phyloP scores from a whole-genome alignment of 768 basidiomycete genomes.

The Macrolepiota dolichaula region DNA sequence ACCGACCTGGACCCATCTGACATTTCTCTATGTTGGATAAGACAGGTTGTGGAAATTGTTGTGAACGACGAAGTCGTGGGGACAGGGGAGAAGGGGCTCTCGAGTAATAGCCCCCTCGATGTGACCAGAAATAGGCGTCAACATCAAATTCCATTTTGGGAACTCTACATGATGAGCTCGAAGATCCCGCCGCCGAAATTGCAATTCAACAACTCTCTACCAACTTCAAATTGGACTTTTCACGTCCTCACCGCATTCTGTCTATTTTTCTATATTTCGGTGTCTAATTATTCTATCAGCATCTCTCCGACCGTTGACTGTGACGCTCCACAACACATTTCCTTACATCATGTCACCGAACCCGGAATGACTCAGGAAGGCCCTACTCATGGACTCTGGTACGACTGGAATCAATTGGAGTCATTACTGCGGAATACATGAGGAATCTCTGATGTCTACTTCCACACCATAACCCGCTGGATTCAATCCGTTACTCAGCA shows the following conservation, averaged over 20 bases:
- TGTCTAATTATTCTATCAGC: neutral
- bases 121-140: conserved; percentile 12
- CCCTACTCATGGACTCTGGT: neutral
- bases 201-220: neutral
- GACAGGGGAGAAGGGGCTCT: neutral
- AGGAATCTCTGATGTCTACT: neutral
- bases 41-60: neutral
- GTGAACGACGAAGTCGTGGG: neutral
- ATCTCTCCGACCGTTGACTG: no score
- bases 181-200: no score
- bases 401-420: neutral
- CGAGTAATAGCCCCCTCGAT: neutral
- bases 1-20: conserved; percentile 31
- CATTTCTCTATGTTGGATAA: conserved; percentile 17
- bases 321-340: no score
- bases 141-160: conserved; percentile 13
- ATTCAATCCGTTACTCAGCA: neutral
- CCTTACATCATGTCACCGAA: no score
- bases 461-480: neutral
- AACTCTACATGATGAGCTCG: neutral
- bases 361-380: neutral
- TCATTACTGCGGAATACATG: neutral
- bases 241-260: neutral
- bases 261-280: neutral
- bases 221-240: neutral